phyloP scores from a whole-genome alignment of 768 basidiomycete species.

The Termitomyces sp. region DNA sequence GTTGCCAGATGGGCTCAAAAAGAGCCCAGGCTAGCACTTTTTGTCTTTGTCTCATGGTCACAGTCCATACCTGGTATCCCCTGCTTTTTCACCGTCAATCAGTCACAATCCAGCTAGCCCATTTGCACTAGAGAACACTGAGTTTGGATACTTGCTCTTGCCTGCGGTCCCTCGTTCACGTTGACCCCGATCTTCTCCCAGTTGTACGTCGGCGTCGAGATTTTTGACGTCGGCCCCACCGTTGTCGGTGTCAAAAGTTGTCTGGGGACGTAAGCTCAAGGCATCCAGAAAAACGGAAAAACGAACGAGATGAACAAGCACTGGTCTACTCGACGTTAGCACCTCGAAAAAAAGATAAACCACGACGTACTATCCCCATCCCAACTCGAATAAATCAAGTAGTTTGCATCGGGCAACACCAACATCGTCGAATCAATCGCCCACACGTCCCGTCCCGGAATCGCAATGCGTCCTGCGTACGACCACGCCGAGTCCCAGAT shows the following conservation, averaged over 20 bases:
- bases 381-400: slow-evolving; percentile 29
- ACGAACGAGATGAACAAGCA: slow-evolving; percentile 26
- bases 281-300: not conserved
- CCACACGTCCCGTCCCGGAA: slow-evolving; percentile 30
- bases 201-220: slow-evolving; percentile 25
- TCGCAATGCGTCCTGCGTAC: slow-evolving; percentile 26
- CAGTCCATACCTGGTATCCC: slow-evolving; percentile 13
- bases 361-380: slow-evolving; percentile 23
- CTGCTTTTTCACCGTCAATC: slow-evolving; percentile 1
- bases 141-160: slow-evolving; percentile 22
- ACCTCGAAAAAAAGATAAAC: not conserved
- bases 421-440: slow-evolving; percentile 29
- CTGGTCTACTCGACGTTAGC: slow-evolving; percentile 20
- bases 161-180: slow-evolving; percentile 30
- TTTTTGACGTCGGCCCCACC: slow-evolving; percentile 26
- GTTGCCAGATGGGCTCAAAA: slow-evolving; percentile 23
- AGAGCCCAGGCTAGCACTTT: slow-evolving; percentile 25
- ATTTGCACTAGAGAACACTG: slow-evolving; percentile 25
- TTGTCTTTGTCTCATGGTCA: not conserved
- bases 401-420: slow-evolving; percentile 17
- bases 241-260: slow-evolving; percentile 26
- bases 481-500: slow-evolving; percentile 30
- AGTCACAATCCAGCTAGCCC: slow-evolving; percentile 11
- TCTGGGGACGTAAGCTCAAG: slow-evolving; percentile 5
- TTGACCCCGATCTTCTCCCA: slow-evolving; percentile 28